Percentiles rank a stretch among this genome's conserved stretches.
Evolutionary conservation across 192 early-diverging fungal species (phyloP).

Genomic region (Fimicolochytrium jonesii): DNA sequence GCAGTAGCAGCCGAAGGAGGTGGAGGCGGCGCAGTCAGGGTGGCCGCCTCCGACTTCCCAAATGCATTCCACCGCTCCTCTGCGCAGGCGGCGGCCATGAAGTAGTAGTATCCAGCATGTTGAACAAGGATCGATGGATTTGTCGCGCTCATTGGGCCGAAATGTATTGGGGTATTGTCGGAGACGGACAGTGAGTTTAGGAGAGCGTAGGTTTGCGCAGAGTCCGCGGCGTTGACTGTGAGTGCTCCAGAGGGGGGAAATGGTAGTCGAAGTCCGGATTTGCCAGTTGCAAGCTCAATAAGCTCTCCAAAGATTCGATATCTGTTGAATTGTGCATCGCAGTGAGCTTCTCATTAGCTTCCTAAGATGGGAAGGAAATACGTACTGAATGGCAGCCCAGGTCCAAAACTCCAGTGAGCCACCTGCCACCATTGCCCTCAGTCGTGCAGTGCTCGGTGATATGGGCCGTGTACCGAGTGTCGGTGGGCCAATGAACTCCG

Average conservation of each 20-base stretch:
- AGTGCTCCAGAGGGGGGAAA: slow-evolving; percentile 50
- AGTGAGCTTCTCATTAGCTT: neutral
- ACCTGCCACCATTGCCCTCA: slow-evolving; percentile 46
- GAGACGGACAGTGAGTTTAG: slow-evolving; percentile 29
- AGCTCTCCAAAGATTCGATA: slow-evolving; percentile 75
- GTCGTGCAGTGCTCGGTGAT: slow-evolving; percentile 23
- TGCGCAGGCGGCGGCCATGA: slow-evolving; percentile 67
- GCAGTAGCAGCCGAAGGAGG: slow-evolving; percentile 36
- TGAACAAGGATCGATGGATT: slow-evolving; percentile 70
- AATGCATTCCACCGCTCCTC: slow-evolving; percentile 65
- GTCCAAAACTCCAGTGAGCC: slow-evolving; percentile 84
- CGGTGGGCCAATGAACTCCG: slow-evolving; percentile 40
- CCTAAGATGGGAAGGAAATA: neutral
- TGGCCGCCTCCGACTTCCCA: slow-evolving; percentile 32
- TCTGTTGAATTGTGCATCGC: slow-evolving; percentile 25
- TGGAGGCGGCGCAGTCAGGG: slow-evolving; percentile 24
- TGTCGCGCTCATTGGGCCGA: slow-evolving; percentile 40
- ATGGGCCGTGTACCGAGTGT: neutral
- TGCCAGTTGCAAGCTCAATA: slow-evolving; percentile 61
- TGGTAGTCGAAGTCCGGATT: slow-evolving; percentile 64
- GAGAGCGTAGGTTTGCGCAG: slow-evolving; percentile 9
- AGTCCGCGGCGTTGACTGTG: neutral
- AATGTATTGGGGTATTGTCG: slow-evolving; percentile 29
- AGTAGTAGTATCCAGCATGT: slow-evolving; percentile 84
- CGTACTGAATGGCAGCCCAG: slow-evolving; percentile 75